Percentiles rank a stretch among this genome's conserved stretches.
These are phyloP conservation scores for Termitomyces sp. DNA, from an alignment of 768 basidiomycete genomes.

Conservation along the genomic window DNA sequence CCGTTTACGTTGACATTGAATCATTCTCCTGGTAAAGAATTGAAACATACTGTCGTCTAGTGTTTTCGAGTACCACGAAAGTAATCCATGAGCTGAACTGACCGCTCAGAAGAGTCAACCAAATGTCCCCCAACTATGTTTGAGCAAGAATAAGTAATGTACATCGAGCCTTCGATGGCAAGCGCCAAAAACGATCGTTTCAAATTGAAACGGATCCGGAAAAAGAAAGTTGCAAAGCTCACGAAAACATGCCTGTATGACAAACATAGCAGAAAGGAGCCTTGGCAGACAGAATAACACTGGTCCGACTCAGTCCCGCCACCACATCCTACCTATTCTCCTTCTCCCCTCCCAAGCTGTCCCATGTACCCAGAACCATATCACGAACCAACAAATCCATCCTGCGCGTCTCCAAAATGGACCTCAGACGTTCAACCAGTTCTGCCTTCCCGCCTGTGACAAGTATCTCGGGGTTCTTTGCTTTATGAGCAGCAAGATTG, in stretches of 20 bases:
- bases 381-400: constrained; percentile 48
- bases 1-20: no score
- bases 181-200: not conserved
- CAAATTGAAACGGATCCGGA: not conserved
- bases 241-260: not conserved
- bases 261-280: not conserved
- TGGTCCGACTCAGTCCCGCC: not conserved
- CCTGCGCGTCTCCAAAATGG: constrained; percentile 40
- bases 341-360: not conserved
- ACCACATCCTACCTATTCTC: not conserved
- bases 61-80: no score
- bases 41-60: no score
- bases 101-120: no score
- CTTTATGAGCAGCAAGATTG: constrained; percentile 55
- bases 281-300: not conserved
- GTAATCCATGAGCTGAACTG: no score
- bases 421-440: constrained; percentile 41
- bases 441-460: constrained; percentile 20
- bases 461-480: constrained; percentile 25
- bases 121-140: no score
- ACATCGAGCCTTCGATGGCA: not conserved
- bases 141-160: no score
- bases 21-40: no score
- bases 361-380: constrained; percentile 21
- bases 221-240: not conserved